Evolutionary conservation across 257 asterid genomes (phyloP).

Genomic region (Solanum lignicaule): DNA sequence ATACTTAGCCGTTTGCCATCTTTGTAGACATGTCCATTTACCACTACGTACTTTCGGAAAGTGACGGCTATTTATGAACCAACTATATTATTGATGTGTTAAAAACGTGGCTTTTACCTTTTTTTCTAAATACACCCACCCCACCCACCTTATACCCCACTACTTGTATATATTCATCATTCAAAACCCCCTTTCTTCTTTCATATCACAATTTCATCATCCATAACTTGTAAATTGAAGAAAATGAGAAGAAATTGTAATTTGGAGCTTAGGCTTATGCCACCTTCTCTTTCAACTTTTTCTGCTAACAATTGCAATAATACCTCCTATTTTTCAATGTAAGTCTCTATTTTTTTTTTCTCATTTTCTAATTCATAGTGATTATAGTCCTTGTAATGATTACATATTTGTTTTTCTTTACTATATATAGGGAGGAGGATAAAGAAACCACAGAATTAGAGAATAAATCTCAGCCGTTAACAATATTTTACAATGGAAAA

Average conservation of each 20-base stretch:
- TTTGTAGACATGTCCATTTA: background rate
- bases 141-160: background rate
- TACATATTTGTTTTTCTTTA: background rate
- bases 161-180: background rate
- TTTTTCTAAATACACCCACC: background rate
- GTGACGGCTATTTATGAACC: background rate
- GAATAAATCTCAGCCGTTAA: constrained; percentile 17
- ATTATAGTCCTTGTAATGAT: background rate
- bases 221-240: background rate
- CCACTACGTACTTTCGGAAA: background rate
- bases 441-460: background rate
- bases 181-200: background rate
- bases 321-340: background rate
- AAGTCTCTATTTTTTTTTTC: background rate
- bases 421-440: background rate
- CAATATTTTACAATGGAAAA: constrained; percentile 46
- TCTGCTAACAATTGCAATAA: background rate
- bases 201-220: background rate
- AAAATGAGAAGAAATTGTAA: constrained; percentile 17
- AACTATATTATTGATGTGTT: background rate
- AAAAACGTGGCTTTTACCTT: background rate
- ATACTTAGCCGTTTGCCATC: background rate
- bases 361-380: background rate
- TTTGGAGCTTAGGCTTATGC: constrained; percentile 16
- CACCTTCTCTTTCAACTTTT: constrained; percentile 4